A percentile compares a stretch with the other conserved stretches of the same genome.
These are phyloP conservation scores for Trichoderma sp. DNA, from an alignment of 2,329 filamentous ascomycete species.

Conservation along the genomic window DNA sequence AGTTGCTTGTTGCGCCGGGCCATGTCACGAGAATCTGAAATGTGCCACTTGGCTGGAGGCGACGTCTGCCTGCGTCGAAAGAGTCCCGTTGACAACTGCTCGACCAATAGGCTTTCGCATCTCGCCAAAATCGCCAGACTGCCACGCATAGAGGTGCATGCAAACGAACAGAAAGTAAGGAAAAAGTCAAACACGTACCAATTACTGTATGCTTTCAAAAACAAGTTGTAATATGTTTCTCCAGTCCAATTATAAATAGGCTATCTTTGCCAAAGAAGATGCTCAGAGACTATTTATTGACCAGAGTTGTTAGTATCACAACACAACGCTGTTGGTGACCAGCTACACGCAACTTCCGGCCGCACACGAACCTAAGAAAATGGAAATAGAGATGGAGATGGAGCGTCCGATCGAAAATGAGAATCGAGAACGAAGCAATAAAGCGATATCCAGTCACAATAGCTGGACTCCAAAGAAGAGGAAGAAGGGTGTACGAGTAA, in stretches of 20 bases:
- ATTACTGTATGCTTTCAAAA: slow-evolving; percentile 9
- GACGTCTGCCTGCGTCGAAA: neutral
- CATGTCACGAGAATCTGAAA: neutral
- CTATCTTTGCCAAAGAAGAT: slow-evolving; percentile 11
- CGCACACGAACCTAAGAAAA: slow-evolving; percentile 6
- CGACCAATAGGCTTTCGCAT: neutral
- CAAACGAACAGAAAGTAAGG: too few relatives aligned
- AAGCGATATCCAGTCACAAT: slow-evolving; percentile 41
- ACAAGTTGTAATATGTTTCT: slow-evolving; percentile 18
- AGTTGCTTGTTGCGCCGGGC: neutral
- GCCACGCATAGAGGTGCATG: neutral
- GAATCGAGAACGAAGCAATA: slow-evolving; percentile 40
- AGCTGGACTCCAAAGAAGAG: slow-evolving; percentile 39
- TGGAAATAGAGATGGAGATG: slow-evolving; percentile 16
- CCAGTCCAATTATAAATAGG: slow-evolving; percentile 15
- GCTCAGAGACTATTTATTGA: slow-evolving; percentile 10
- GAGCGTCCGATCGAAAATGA: slow-evolving; percentile 34
- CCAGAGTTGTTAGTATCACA: neutral
- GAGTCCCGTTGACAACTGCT: neutral
- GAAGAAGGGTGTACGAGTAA: slow-evolving; percentile 38
- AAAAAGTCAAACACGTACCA: slow-evolving; percentile 3
- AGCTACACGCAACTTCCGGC: neutral
- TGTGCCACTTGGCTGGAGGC: neutral
- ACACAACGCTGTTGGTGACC: neutral
- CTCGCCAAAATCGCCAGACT: neutral